phyloP scores from a whole-genome alignment of 2,329 filamentous ascomycete genomes.

The Xylaria sp. region DNA sequence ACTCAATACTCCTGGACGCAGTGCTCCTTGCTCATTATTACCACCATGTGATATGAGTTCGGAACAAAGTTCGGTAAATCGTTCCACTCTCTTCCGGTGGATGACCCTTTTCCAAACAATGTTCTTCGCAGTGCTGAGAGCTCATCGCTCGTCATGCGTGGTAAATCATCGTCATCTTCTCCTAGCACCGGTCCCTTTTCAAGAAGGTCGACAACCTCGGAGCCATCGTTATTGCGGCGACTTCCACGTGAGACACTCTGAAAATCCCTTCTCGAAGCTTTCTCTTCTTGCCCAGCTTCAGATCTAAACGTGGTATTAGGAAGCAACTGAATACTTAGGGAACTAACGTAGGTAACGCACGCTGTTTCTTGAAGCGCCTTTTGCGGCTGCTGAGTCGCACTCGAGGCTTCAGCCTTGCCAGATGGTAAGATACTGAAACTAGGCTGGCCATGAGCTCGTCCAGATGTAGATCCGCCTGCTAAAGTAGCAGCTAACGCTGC shows the following conservation, averaged over 20 bases:
- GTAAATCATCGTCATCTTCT: constrained; percentile 39
- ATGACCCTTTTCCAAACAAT: constrained; percentile 42
- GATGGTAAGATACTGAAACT: constrained; percentile 32
- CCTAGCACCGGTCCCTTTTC: constrained; percentile 41
- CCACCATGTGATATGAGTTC: constrained; percentile 51
- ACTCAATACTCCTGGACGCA: constrained; percentile 56
- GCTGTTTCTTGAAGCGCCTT: constrained; percentile 40
- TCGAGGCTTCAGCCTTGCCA: constrained; percentile 43
- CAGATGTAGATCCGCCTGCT: constrained; percentile 33
- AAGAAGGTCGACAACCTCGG: constrained; percentile 46
- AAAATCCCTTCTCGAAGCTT: constrained; percentile 50
- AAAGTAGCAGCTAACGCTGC: constrained; percentile 40
- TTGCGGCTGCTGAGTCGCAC: constrained; percentile 2
- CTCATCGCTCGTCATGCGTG: constrained; percentile 39
- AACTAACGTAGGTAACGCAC: constrained; percentile 12
- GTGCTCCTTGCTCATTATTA: constrained; percentile 39
- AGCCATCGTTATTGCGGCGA: constrained; percentile 41
- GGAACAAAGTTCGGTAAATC: constrained; percentile 62
- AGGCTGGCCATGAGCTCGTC: constrained; percentile 23
- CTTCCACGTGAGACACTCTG: constrained; percentile 41
- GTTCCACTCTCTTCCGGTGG: constrained; percentile 53
- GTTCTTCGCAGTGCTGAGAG: constrained; percentile 40
- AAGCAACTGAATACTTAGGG: not conserved
- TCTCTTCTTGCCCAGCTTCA: constrained; percentile 46
- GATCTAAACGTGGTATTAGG: constrained; percentile 45